These are phyloP conservation scores for Garcileccinum viscosum DNA, from an alignment of 1,284 basidiomycete species.

Conservation along the genomic window DNA sequence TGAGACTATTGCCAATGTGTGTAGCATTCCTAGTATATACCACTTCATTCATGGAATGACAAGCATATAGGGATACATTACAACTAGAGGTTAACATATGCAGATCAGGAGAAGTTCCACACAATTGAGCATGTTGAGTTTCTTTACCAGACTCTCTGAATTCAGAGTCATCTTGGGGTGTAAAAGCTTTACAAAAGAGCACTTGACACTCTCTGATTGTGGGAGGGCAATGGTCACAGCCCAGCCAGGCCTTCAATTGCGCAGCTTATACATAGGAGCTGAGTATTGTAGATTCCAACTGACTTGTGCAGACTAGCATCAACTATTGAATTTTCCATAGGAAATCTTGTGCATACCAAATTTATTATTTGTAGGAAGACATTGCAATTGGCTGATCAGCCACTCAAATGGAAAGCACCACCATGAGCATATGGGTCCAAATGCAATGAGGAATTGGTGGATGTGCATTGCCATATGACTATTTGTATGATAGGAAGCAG, in stretches of 20 bases:
- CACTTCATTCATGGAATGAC: not conserved
- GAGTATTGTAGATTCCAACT: constrained; percentile 9
- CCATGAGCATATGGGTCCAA: constrained; percentile 8
- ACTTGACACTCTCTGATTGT: constrained; percentile 6
- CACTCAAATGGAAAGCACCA: constrained; percentile 17
- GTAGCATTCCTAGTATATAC: not conserved
- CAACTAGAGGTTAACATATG: not conserved
- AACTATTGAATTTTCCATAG: not conserved
- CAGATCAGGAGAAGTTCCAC: not conserved
- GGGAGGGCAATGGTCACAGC: not conserved
- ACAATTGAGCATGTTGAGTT: not conserved
- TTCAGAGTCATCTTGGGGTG: not conserved
- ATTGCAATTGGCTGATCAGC: constrained; percentile 19
- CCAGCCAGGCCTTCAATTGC: constrained; percentile 7
- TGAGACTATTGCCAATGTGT: constrained; percentile 11
- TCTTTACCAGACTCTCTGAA: not conserved
- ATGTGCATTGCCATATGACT: constrained; percentile 13
- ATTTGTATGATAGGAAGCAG: constrained; percentile 1
- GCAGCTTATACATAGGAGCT: constrained; percentile 1
- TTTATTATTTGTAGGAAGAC: constrained; percentile 13
- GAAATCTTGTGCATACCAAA: constrained; percentile 7
- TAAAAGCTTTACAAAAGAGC: constrained; percentile 8
- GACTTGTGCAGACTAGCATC: not conserved
- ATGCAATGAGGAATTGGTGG: not conserved
- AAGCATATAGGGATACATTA: not conserved